Evolutionary conservation across 495 filamentous ascomycete species (phyloP), one percentile per base, ranked within the genome.

Genomic region (Xylaria scruposa): DNA sequence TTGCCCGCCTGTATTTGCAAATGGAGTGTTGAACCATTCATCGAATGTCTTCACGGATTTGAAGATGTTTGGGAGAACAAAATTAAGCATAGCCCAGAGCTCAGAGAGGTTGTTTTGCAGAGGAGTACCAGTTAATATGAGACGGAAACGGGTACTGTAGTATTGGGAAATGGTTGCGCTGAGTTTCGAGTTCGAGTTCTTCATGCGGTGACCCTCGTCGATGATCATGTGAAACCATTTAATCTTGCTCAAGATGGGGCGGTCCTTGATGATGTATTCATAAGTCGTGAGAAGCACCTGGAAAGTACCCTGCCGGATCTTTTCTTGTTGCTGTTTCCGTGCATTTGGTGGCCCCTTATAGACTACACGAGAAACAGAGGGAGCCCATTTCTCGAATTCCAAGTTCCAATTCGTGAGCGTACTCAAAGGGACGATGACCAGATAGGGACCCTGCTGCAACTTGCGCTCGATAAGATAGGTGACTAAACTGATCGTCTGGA

Each of bases 201-300:
- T 99, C 96, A 99, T 99, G 77, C 96, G 94, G 82, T 99, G 96
- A 81, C 96, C 96, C 85, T 99, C 96, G 75, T 99, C 96, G 67
- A 99, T 97, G 73, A 99, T 97, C 96, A 99, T 98, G 83, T 99
- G 97, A 65, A 96, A 91, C 96, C 96, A 99, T 81, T 97, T 97
- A 79, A 99, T 92, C 85, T 98, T 98, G 83, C 91, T 94, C 40
- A 99, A 85, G 64, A 99, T 85, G 1, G 95, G 95, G 31, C 95
- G 91, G 77, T 99, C 96, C 84, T 98, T 98, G 85, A 99, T 99
- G 81, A 99, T 97, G 85, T 97, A 99, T 81, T 99, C 96, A 82
- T 98, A 99, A 12, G 96, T 99, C 0, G 96, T 99, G 44, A 99
- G 84, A 2, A 99, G 85, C 68, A 99, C 96, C 80, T 99, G 96